These are phyloP conservation scores for Phytophthora tubulina DNA, from an alignment of 352 stramenopile species.

Conservation along the genomic window DNA sequence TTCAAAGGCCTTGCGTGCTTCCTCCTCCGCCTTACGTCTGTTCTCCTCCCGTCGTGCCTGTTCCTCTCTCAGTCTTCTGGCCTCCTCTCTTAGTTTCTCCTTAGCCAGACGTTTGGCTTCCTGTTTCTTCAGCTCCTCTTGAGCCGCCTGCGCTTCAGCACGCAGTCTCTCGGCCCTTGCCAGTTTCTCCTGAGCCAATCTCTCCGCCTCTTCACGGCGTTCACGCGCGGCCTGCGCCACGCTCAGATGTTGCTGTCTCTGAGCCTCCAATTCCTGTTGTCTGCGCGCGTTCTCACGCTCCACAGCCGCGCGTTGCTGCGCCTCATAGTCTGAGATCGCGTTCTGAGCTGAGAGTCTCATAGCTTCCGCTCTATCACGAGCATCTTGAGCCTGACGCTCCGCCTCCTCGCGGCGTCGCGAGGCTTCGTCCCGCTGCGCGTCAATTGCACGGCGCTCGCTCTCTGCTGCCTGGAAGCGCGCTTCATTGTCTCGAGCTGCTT, in stretches of 20 bases:
- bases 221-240: slow-evolving; percentile 60
- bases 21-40: slow-evolving; percentile 62
- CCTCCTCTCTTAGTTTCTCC: slow-evolving; percentile 61
- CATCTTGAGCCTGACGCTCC: slow-evolving; percentile 64
- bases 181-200: slow-evolving; percentile 64
- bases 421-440: slow-evolving; percentile 59
- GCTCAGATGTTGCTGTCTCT: slow-evolving; percentile 69
- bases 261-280: slow-evolving; percentile 65
- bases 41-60: slow-evolving; percentile 70
- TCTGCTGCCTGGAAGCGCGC: slow-evolving; percentile 34
- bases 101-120: slow-evolving; percentile 58
- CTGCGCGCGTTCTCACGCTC: slow-evolving; percentile 73
- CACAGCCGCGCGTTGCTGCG: slow-evolving; percentile 62
- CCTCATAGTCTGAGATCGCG: slow-evolving; percentile 72
- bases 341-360: slow-evolving; percentile 67
- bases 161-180: slow-evolving; percentile 65
- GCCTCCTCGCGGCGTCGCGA: slow-evolving; percentile 61
- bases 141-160: slow-evolving; percentile 58
- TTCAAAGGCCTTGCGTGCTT: slow-evolving; percentile 70
- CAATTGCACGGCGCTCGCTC: slow-evolving; percentile 59
- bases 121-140: slow-evolving; percentile 67
- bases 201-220: slow-evolving; percentile 68
- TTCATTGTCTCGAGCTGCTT: slow-evolving; percentile 48
- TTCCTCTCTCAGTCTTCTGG: slow-evolving; percentile 65
- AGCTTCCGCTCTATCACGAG: slow-evolving; percentile 72